Evolutionary conservation across 495 filamentous ascomycete species (phyloP), one percentile per base, ranked within the genome.

Genomic region (Annulohypoxylon bovei): DNA sequence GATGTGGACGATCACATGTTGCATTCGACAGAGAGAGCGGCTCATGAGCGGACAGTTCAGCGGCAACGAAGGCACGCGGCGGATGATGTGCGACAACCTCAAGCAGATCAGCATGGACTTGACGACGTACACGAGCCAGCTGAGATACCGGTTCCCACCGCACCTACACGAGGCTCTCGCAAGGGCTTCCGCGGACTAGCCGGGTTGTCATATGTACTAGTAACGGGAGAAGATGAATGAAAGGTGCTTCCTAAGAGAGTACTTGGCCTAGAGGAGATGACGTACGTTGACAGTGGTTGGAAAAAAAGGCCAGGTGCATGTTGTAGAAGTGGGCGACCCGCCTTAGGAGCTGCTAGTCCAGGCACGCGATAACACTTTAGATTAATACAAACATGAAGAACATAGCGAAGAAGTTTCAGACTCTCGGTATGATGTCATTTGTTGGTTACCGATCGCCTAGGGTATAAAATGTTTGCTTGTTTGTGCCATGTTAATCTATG

Each of bases 111-210:
- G 90, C 53, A 91, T 92, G 74, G 95, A 97, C 80, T 77, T 97
- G 61, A 96, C 95, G 85, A 89, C 96, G 33, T 99, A 97, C 82
- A 95, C 95, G 12, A 94, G 95, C 27, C 89, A 97, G 85, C 87
- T 99, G 72, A 90, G 93, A 76, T 99, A 97, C 79, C 89, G 94
- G 65, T 83, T 98, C 77, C 86, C 86, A 61, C 82, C 81, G 30
- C 80, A 85, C 57, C 85, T 97, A 35, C 93, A 93, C 80, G 94
- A 97, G 81, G 90, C 87, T 54, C 79, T 98, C 73, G 93, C 92
- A 66, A 84, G 88, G 73, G 92, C 89, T 27, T 92, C 89, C 37
- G 87, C 89, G 49, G 92, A 95, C 58, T 87, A 77, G 53, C 1
- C 0, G 47, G 12, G 28, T 16, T 6, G 44, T 40, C 4, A 22